Conservation (phyloP, 2,329 filamentous ascomycete species). For the Colletotrichum sp. region DNA sequence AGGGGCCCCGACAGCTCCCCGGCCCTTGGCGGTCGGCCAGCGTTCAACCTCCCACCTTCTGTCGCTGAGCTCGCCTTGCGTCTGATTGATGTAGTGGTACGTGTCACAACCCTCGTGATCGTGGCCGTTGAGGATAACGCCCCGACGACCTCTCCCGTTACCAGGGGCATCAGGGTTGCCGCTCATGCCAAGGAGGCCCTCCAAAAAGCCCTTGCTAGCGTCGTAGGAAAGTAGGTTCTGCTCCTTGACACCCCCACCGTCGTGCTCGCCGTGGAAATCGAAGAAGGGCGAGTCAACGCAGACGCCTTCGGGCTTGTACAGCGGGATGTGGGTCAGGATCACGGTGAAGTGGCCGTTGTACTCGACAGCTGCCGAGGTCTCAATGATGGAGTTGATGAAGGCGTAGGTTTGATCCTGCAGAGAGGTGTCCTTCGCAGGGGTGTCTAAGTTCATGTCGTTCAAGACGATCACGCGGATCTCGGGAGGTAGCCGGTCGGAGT, state of each 20-base stretch:
- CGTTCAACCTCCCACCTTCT: constrained; percentile 55
- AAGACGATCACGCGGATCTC: constrained; percentile 84
- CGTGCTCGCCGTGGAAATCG: constrained; percentile 70
- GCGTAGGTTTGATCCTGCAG: constrained; percentile 79
- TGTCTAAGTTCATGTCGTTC: constrained; percentile 94
- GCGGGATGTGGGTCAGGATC: constrained; percentile 88
- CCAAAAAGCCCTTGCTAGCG: constrained; percentile 76
- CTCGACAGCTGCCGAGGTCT: constrained; percentile 64
- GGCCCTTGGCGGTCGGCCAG: constrained; percentile 50
- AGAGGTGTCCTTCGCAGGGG: constrained; percentile 69
- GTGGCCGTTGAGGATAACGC: constrained; percentile 89
- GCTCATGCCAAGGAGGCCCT: constrained; percentile 83
- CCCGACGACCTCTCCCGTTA: constrained; percentile 70
- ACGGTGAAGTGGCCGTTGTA: constrained; percentile 75
- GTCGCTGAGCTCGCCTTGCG: constrained; percentile 43
- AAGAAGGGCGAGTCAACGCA: constrained; percentile 89
- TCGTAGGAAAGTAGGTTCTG: constrained; percentile 86
- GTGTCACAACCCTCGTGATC: constrained; percentile 95
- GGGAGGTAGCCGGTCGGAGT: constrained; percentile 58
- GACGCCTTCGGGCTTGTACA: constrained; percentile 81
- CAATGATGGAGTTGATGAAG: constrained; percentile 76
- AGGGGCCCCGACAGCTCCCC: constrained; percentile 43
- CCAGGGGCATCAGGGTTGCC: constrained; percentile 63
- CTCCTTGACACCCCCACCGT: constrained; percentile 78
- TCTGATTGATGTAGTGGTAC: constrained; percentile 79